Base-by-base conservation (phyloP, 2,329 filamentous ascomycete genomes). In the Microdochium nivale region DNA sequence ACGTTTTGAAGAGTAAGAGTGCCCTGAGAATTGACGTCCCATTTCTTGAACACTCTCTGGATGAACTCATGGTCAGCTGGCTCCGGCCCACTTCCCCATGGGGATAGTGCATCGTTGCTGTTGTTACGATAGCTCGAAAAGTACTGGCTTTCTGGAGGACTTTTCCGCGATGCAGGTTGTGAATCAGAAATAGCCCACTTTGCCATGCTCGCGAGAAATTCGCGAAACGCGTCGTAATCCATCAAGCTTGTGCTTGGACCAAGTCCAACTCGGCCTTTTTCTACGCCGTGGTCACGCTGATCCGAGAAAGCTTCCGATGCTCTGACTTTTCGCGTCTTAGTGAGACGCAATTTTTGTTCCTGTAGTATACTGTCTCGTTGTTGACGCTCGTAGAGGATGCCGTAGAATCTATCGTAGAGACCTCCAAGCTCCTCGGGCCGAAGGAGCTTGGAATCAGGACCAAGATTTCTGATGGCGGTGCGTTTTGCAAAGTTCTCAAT, bases 401-500 rank as follows among this genome's bases (percentile, higher is more conserved):
- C 86, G 65, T 96, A 97, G 69, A 97, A 99, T 43, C 89, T 83
- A 67, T 99, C 94, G 63, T 99, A 99, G 23, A 97, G 74, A 40
- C 89, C 87, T 27, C 90, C 88, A 3, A 99, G 78, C 63, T 99
- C 94, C 49, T 92, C 90, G 7, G 85, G 75, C 61, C 82, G 89
- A 32, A 99, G 74, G 50, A 91, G 81, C 71, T 97, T 99, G 75
- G 91, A 96, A 59, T 99, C 94, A 0, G 92, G 90, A 0, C 94
- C 94, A 25, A 99, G 80, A 61, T 99, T 99, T 33, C 94, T 81
- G 55, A 99, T 95, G 1, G 92, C 95, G 2, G 94, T 99, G 57
- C 94, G 83, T 73, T 97, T 99, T 50, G 94, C 90, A 64, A 99
- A 99, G 60, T 83, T 96, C 71, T 97, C 94, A 62, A 99, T 97